Evolutionary conservation across 176 grass and related monocot genomes (phyloP), one percentile per base, ranked within the genome.

Genomic region (Triticum timopheevii): DNA sequence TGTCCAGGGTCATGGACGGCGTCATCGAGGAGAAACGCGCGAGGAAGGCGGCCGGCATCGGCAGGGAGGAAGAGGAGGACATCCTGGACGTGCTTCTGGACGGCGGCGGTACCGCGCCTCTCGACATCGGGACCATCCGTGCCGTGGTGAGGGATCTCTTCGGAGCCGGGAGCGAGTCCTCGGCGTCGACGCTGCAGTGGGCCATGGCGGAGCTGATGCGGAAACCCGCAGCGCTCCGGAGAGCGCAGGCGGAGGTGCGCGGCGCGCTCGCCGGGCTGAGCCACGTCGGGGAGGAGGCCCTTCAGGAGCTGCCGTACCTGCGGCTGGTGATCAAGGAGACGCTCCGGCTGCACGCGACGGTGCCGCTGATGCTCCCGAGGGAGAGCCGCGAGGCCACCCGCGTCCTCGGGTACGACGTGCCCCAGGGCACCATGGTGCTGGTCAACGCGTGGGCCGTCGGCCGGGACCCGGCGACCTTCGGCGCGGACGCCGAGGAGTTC

Each of bases 241-340:
- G 40, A 40, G 71, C 40, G 39, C 71, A 74, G 71, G 23, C 39
- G 13, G 71, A 74, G 71, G 71, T 74, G 7, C 71, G 71, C 23
- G 40, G 39, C 23, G 40, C 23, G 13, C 40, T 74, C 71, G 23
- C 71, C 13, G 71, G 71, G 1, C 39, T 47, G 40, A 74, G 3
- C 40, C 40, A 12, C 23, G 71, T 74, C 40, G 3, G n/a, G n/a
- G 71, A 74, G 23, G 71, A 47, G 12, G 39, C 13, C 71, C n/a
- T 74, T 12, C 13, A 13, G n/a, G n/a, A 74, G 40, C 71, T 74
- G 0, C 40, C n/a, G 0, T 74, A 74, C 71, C n/a, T 74, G 40
- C n/a, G 44, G 71, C 71, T 74, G 71, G 71, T 74, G 39, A 74
- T 74, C 71, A 74, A 74, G 71, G 71, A 74, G 71, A 74, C 71